phyloP scores from a whole-genome alignment of 2,329 filamentous ascomycete genomes.

The Cadophora gregata region DNA sequence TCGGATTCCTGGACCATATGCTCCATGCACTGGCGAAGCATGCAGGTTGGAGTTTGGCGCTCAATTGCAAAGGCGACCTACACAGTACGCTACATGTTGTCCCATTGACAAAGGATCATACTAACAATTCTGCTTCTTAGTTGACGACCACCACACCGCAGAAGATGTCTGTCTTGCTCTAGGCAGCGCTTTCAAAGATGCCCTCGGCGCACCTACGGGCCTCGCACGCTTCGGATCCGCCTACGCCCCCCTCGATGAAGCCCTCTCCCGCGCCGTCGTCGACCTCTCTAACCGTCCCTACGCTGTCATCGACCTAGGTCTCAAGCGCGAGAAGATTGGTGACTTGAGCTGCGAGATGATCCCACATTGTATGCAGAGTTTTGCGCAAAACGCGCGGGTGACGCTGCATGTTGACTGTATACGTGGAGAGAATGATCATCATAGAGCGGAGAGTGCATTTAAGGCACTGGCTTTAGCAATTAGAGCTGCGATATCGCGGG shows the following conservation, averaged over 20 bases:
- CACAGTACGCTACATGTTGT: slow-evolving; percentile 69
- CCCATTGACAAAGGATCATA: not conserved
- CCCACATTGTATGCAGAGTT: slow-evolving; percentile 92
- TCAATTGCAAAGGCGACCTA: slow-evolving; percentile 86
- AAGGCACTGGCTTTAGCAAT: slow-evolving; percentile 93
- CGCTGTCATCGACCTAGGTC: slow-evolving; percentile 80
- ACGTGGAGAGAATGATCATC: slow-evolving; percentile 92
- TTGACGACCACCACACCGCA: slow-evolving; percentile 98
- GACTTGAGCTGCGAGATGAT: slow-evolving; percentile 96
- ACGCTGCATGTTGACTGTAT: slow-evolving; percentile 97
- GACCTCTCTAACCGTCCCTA: slow-evolving; percentile 94
- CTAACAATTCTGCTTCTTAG: slow-evolving; percentile 50
- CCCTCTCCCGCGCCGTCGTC: slow-evolving; percentile 89
- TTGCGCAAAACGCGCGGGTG: slow-evolving; percentile 85
- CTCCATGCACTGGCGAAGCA: slow-evolving; percentile 96
- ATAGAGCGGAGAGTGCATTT: slow-evolving; percentile 94
- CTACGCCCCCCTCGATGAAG: slow-evolving; percentile 94
- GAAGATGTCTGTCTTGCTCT: slow-evolving; percentile 95
- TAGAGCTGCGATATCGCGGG: slow-evolving; percentile 74
- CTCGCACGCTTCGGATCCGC: slow-evolving; percentile 90
- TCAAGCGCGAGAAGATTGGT: slow-evolving; percentile 91
- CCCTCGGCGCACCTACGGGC: slow-evolving; percentile 78
- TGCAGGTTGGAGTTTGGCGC: slow-evolving; percentile 86
- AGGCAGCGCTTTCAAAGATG: slow-evolving; percentile 80
- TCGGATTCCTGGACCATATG: slow-evolving; percentile 99